These are phyloP conservation scores for Erysiphe pulchra DNA, from an alignment of 2,329 filamentous ascomycete species.

Conservation along the genomic window DNA sequence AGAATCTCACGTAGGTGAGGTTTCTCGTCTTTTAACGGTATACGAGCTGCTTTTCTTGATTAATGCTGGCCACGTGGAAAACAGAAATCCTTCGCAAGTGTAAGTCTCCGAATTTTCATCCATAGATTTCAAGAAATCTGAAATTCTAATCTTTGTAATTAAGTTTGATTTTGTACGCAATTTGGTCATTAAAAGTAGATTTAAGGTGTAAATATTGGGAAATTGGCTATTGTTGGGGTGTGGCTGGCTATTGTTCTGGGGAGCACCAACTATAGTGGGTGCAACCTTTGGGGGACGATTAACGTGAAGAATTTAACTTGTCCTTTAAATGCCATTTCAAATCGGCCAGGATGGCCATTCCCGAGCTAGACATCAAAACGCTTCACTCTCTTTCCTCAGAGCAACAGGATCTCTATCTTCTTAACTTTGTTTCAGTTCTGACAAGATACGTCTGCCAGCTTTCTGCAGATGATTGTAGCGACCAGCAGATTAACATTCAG, in stretches of 20 bases:
- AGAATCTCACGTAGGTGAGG: neutral
- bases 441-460: conserved; percentile 55
- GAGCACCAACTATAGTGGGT: neutral
- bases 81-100: neutral
- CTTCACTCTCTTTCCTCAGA: conserved; percentile 73
- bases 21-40: neutral
- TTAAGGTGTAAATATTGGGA: neutral
- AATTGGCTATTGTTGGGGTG: neutral
- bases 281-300: neutral
- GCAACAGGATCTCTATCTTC: conserved; percentile 83
- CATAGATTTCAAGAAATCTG: neutral
- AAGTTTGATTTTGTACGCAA: neutral
- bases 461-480: conserved; percentile 53
- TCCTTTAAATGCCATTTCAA: neutral
- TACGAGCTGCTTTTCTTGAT: neutral
- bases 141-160: neutral
- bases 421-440: conserved; percentile 67
- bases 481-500: conserved; percentile 78
- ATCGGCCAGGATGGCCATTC: conserved; percentile 13
- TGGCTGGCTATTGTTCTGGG: neutral
- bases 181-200: neutral
- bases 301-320: neutral
- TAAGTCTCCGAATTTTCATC: neutral
- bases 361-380: conserved; percentile 73
- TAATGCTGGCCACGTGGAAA: neutral